These are phyloP conservation scores for Aspergillus aculeatinus DNA, from an alignment of 2,329 filamentous ascomycete genomes.

Conservation along the genomic window DNA sequence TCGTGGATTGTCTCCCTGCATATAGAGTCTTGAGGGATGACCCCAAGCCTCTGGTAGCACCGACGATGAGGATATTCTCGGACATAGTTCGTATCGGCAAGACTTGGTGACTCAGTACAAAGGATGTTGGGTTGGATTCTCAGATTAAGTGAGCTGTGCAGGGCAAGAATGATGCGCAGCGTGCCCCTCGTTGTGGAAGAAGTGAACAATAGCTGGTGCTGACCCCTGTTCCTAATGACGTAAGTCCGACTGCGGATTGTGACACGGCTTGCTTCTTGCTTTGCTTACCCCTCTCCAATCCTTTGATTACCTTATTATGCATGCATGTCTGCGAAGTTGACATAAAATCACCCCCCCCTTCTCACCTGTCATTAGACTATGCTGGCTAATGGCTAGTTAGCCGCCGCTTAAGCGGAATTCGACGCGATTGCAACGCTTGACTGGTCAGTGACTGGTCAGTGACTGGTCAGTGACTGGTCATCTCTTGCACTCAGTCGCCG, in stretches of 20 bases:
- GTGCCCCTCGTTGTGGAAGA: not conserved
- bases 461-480: not conserved
- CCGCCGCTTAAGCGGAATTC: not conserved
- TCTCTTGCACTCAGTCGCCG: not conserved
- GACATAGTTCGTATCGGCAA: constrained; percentile 14
- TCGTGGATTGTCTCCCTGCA: constrained; percentile 46
- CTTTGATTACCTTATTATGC: not conserved
- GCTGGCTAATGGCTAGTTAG: not conserved
- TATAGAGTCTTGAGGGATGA: constrained; percentile 62
- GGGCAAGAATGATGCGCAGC: not conserved
- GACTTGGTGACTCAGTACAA: not conserved
- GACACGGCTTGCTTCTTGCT: not conserved
- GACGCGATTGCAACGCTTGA: not conserved
- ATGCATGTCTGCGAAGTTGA: not conserved
- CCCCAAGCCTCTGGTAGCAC: constrained; percentile 68
- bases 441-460: not conserved
- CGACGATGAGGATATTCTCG: constrained; percentile 59
- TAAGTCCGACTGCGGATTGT: constrained; percentile 1
- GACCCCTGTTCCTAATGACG: constrained; percentile 4
- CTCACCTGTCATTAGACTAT: too few species aligned
- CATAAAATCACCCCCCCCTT: too few species aligned
- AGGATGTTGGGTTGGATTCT: not conserved
- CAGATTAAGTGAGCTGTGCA: not conserved
- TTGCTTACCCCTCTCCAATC: not conserved
- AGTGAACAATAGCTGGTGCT: not conserved